phyloP scores from a whole-genome alignment of 257 asterid species.

The Lithospermum erythrorhizon region DNA sequence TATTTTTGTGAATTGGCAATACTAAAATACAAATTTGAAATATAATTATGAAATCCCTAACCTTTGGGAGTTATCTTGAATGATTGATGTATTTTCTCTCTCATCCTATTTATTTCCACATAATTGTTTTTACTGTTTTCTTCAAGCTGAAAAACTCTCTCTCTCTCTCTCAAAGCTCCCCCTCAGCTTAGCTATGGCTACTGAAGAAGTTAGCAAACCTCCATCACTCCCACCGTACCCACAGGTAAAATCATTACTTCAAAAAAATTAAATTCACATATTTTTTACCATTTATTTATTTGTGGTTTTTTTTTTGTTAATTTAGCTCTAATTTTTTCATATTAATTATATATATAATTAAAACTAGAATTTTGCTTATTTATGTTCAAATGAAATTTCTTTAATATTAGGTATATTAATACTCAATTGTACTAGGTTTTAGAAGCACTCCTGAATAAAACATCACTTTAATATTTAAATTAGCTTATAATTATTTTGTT shows the following conservation, averaged over 20 bases:
- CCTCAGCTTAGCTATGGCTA: slow-evolving; percentile 39
- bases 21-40: no score
- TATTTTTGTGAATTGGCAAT: no score
- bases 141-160: no score
- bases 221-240: slow-evolving; percentile 62
- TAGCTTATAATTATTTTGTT: neutral
- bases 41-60: no score
- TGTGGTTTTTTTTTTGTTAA: neutral
- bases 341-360: neutral
- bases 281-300: neutral
- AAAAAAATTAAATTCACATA: neutral
- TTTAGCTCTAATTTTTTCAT: neutral
- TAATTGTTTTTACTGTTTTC: no score
- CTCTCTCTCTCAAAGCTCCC: slow-evolving; percentile 22
- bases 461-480: slow-evolving; percentile 14
- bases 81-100: neutral
- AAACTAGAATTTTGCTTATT: no score
- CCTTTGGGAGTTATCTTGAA: no score
- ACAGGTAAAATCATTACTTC: slow-evolving; percentile 28
- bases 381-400: no score
- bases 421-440: no score
- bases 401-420: no score
- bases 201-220: slow-evolving; percentile 37
- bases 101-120: slow-evolving; percentile 6
- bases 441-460: no score